These are phyloP conservation scores for Podospora australis DNA, from an alignment of 495 filamentous ascomycete species.

Conservation along the genomic window DNA sequence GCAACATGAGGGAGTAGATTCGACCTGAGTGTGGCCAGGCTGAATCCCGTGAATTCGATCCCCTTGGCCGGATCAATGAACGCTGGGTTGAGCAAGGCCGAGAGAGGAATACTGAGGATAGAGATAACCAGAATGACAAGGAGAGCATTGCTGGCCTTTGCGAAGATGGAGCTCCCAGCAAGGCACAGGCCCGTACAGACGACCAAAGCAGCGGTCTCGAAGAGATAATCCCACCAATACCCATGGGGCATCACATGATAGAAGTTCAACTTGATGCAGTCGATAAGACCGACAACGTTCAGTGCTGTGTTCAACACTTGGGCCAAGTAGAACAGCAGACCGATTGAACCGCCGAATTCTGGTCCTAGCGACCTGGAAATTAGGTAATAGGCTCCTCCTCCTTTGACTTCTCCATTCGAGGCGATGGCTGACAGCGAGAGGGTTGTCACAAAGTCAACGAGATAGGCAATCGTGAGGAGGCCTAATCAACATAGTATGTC, in stretches of 20 bases:
- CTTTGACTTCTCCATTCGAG: conserved; percentile 82
- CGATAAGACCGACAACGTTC: conserved; percentile 81
- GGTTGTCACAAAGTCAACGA: conserved; percentile 75
- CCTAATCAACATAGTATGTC: conserved; percentile 36
- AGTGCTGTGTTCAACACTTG: conserved; percentile 81
- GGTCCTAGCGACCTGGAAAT: conserved; percentile 83
- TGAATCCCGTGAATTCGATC: conserved; percentile 71
- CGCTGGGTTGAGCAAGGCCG: conserved; percentile 57
- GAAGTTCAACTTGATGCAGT: conserved; percentile 75
- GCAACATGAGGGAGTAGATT: conserved; percentile 59
- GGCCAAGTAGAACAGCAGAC: conserved; percentile 82
- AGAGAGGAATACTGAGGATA: conserved; percentile 77
- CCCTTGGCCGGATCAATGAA: conserved; percentile 56
- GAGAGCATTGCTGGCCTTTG: conserved; percentile 73
- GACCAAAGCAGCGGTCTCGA: conserved; percentile 64
- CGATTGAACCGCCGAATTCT: conserved; percentile 88
- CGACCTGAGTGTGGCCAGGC: conserved; percentile 56
- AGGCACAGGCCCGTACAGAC: conserved; percentile 73
- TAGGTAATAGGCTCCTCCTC: conserved; percentile 82
- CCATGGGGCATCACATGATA: conserved; percentile 64
- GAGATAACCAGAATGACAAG: conserved; percentile 65
- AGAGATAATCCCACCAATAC: conserved; percentile 72
- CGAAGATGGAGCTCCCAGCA: conserved; percentile 74
- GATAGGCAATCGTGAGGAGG: conserved; percentile 64
- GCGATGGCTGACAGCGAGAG: conserved; percentile 85